Evolutionary conservation across 805 yeast species (phyloP).

Genomic region (Wickerhamomyces chambardii): DNA sequence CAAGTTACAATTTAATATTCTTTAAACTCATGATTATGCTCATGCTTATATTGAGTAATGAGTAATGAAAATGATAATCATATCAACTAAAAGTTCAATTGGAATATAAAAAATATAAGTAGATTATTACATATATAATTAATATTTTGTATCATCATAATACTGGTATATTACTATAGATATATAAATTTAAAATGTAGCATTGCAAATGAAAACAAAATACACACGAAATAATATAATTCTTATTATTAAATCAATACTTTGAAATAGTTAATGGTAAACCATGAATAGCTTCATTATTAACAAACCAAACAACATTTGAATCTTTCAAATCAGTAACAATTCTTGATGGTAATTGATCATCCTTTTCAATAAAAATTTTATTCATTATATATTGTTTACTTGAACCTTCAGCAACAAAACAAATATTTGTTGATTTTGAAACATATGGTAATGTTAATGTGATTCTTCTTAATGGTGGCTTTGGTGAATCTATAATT

Average conservation of each 20-base stretch:
- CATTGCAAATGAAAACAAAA: too few relatives aligned
- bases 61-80: too few relatives aligned
- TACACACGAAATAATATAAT: too few relatives aligned
- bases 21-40: too few relatives aligned
- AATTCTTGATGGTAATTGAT: slow-evolving; percentile 59
- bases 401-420: slow-evolving; percentile 85
- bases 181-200: too few relatives aligned
- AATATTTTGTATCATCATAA: too few relatives aligned
- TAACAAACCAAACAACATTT: slow-evolving; percentile 76
- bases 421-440: slow-evolving; percentile 41
- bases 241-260: too few relatives aligned
- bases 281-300: slow-evolving; percentile 65
- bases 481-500: slow-evolving; percentile 83
- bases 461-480: slow-evolving; percentile 89
- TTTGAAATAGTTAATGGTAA: slow-evolving; percentile 27
- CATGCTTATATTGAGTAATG: too few relatives aligned
- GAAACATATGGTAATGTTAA: slow-evolving; percentile 72
- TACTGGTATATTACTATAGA: too few relatives aligned
- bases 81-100: too few relatives aligned
- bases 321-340: slow-evolving; percentile 51
- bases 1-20: slow-evolving; percentile 6
- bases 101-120: too few relatives aligned
- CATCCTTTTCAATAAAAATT: slow-evolving; percentile 47
- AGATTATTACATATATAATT: too few relatives aligned
- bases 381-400: slow-evolving; percentile 67